Percentiles rank a stretch among this genome's conserved stretches.
Evolutionary conservation across 2,329 filamentous ascomycete genomes (phyloP).

Genomic region (Colletotrichum aenigma): DNA sequence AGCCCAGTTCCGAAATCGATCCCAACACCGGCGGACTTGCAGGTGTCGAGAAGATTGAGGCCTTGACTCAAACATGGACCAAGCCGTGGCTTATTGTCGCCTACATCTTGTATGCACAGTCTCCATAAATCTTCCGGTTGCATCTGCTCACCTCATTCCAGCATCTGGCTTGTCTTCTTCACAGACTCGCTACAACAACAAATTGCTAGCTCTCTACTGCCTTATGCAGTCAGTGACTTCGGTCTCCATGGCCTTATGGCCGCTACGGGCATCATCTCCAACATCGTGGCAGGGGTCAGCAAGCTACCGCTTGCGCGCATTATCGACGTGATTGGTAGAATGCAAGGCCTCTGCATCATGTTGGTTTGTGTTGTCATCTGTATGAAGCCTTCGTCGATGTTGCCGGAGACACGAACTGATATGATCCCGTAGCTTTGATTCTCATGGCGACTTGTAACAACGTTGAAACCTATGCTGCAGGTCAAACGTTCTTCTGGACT

Average conservation of each 20-base stretch:
- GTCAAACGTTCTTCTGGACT: conserved; percentile 61
- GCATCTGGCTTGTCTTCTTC: conserved; percentile 48
- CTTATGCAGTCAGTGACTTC: conserved; percentile 43
- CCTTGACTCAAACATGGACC: conserved; percentile 42
- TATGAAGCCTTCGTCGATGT: neutral
- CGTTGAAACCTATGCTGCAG: conserved; percentile 47
- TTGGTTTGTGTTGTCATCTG: conserved; percentile 21
- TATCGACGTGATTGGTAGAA: conserved; percentile 41
- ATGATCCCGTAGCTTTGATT: conserved; percentile 46
- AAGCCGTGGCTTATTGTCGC: conserved; percentile 39
- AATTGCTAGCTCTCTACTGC: conserved; percentile 33
- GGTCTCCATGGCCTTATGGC: conserved; percentile 49
- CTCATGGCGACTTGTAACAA: conserved; percentile 62
- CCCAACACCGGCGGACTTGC: conserved; percentile 4
- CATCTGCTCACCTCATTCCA: conserved; percentile 18
- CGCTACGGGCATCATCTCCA: conserved; percentile 48
- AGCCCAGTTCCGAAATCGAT: neutral
- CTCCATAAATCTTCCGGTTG: neutral
- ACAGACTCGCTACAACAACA: conserved; percentile 44
- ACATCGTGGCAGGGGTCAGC: conserved; percentile 30
- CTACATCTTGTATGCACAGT: conserved; percentile 40
- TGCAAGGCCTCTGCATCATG: conserved; percentile 36
- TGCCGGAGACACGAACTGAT: conserved; percentile 21
- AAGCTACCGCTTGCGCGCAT: conserved; percentile 40
- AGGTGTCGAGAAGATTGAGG: conserved; percentile 43